Conservation (phyloP, 345 rosid genomes). For the Salix exigua region DNA sequence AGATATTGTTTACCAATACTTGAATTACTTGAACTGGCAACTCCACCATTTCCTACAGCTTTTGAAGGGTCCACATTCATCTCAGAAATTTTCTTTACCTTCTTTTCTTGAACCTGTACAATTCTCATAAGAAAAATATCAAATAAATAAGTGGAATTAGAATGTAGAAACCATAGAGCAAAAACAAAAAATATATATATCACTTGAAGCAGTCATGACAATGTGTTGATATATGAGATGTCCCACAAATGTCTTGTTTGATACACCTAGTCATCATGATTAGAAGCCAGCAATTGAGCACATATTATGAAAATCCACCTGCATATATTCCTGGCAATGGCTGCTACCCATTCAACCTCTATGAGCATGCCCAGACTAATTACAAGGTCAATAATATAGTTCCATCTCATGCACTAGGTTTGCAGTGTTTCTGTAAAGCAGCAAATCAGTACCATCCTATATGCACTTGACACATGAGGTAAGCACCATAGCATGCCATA, state of each 20-base stretch:
- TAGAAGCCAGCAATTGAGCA: background rate
- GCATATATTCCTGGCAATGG: background rate
- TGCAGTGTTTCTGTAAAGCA: background rate
- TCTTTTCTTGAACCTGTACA: conserved; percentile 91
- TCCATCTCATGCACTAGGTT: background rate
- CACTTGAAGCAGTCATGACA: background rate
- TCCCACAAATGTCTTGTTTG: background rate
- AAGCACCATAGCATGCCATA: background rate
- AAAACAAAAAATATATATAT: background rate
- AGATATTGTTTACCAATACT: conserved; percentile 37
- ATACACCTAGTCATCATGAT: background rate
- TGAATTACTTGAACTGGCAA: conserved; percentile 65
- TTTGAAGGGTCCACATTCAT: conserved; percentile 69
- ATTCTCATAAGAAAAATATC: conserved; percentile 11
- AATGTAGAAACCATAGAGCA: background rate
- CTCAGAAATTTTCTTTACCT: conserved; percentile 78
- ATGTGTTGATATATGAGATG: background rate
- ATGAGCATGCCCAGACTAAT: background rate
- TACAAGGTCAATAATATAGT: background rate
- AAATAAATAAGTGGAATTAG: conserved; percentile 9
- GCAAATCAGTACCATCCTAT: background rate
- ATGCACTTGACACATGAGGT: background rate
- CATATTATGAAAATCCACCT: background rate
- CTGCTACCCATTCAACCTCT: background rate
- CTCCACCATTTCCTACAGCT: conserved; percentile 62